Percentiles rank a stretch among this genome's conserved stretches.
phyloP scores from a whole-genome alignment of 1,139 yeast genomes.

The Taphrina populina region DNA sequence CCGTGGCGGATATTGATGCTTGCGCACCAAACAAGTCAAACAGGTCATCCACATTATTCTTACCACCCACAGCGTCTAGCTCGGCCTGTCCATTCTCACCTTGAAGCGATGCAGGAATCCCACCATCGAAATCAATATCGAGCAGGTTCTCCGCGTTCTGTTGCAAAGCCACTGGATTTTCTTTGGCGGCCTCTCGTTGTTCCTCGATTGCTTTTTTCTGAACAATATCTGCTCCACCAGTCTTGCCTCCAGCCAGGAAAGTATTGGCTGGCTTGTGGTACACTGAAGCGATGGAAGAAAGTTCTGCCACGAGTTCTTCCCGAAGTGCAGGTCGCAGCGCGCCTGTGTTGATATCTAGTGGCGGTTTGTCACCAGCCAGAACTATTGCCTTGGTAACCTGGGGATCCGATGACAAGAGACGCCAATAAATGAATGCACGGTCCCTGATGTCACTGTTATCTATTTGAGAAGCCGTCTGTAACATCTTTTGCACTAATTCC shows the following conservation, averaged over 20 bases:
- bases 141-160: constrained; percentile 75
- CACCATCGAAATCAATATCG: constrained; percentile 66
- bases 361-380: constrained; percentile 60
- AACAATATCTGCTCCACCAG: constrained; percentile 49
- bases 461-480: constrained; percentile 74
- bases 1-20: constrained; percentile 1
- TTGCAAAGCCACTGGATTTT: constrained; percentile 59
- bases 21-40: constrained; percentile 17
- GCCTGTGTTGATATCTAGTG: constrained; percentile 64
- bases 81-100: constrained; percentile 14
- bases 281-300: constrained; percentile 84
- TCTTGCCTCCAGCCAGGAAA: constrained; percentile 55
- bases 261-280: constrained; percentile 79
- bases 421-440: constrained; percentile 92
- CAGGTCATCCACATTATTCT: constrained; percentile 14
- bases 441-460: constrained; percentile 93
- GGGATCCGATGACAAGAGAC: constrained; percentile 69
- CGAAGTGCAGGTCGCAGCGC: constrained; percentile 66
- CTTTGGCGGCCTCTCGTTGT: constrained; percentile 71
- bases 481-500: constrained; percentile 62
- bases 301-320: constrained; percentile 66
- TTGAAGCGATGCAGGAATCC: constrained; percentile 26
- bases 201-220: constrained; percentile 67
- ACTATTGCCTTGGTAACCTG: constrained; percentile 54
- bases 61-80: neutral